phyloP scores from a whole-genome alignment of 139 green algal genomes.

The Trebouxia sp. region DNA sequence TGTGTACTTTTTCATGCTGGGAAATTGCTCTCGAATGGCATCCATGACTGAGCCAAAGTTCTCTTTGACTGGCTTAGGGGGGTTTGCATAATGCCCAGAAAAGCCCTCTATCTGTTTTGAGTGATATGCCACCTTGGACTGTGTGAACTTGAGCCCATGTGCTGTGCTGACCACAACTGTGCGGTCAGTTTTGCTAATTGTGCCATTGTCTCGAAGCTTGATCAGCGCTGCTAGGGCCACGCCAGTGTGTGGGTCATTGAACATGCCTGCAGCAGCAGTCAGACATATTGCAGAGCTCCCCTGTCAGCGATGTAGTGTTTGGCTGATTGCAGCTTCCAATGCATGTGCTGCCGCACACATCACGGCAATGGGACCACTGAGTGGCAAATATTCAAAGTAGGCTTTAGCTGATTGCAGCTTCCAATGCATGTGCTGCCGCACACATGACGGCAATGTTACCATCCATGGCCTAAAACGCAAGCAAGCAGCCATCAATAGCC shows the following conservation, averaged over 20 bases:
- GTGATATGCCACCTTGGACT: conserved; percentile 87
- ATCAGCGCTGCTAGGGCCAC: conserved; percentile 95
- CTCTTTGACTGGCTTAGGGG: conserved; percentile 89
- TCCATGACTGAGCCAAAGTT: conserved; percentile 95
- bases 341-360: conserved; percentile 28
- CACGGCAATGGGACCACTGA: no score
- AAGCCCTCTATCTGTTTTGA: conserved; percentile 79
- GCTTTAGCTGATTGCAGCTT: no score
- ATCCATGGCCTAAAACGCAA: no score
- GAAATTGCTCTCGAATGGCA: conserved; percentile 71
- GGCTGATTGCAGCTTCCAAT: background rate
- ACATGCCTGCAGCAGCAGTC: conserved; percentile 58
- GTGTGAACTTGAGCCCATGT: conserved; percentile 98
- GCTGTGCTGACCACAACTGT: conserved; percentile 96
- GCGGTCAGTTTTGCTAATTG: conserved; percentile 87
- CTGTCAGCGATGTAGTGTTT: background rate
- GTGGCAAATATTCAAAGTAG: no score
- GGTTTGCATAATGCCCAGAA: conserved; percentile 84
- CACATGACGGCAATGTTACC: no score
- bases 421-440: conserved; percentile 30
- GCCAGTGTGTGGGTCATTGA: conserved; percentile 79
- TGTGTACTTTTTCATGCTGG: conserved; percentile 20
- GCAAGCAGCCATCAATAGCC: no score
- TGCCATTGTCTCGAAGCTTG: conserved; percentile 87
- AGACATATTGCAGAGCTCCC: conserved; percentile 67